These are phyloP conservation scores for Tuber indicum DNA, from an alignment of 495 filamentous ascomycete genomes.

Conservation along the genomic window DNA sequence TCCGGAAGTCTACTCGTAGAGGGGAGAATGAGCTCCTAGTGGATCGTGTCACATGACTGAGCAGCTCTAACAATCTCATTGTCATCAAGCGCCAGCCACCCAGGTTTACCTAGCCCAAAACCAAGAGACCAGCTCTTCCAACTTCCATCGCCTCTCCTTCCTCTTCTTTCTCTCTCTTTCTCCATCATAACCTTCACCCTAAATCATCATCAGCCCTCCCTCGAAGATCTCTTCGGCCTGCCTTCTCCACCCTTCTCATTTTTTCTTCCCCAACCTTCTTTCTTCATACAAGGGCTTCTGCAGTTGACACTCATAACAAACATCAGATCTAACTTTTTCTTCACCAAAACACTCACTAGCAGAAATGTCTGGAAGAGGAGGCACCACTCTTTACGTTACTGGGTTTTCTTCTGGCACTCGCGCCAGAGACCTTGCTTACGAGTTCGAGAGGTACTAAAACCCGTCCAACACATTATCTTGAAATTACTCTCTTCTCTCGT, in stretches of 20 bases:
- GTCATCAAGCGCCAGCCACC: conserved; percentile 28
- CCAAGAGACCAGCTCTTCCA: conserved; percentile 12
- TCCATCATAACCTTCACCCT: conserved; percentile 28
- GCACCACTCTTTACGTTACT: conserved; percentile 86
- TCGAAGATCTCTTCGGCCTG: conserved; percentile 2
- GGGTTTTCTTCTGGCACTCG: conserved; percentile 99
- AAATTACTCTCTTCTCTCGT: conserved; percentile 41
- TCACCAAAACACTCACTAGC: conserved; percentile 16
- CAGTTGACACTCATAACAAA: conserved; percentile 13
- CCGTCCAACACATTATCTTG: conserved; percentile 27
- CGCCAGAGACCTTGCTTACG: conserved; percentile 99
- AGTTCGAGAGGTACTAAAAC: conserved; percentile 91
- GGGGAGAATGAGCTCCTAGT: background rate
- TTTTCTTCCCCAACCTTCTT: conserved; percentile 26
- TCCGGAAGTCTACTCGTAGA: too few species aligned
- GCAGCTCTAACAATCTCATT: background rate
- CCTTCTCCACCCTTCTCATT: conserved; percentile 20
- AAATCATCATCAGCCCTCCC: conserved; percentile 25
- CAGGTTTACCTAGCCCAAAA: conserved; percentile 30
- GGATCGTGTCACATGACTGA: background rate
- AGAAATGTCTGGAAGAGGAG: conserved; percentile 81
- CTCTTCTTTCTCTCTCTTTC: conserved; percentile 30
- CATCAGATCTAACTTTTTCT: conserved; percentile 8
- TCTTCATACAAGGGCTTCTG: conserved; percentile 12
- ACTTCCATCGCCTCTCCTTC: conserved; percentile 27